phyloP scores from a whole-genome alignment of 2,329 filamentous ascomycete genomes.

The Microcyclospora tardicrescens region DNA sequence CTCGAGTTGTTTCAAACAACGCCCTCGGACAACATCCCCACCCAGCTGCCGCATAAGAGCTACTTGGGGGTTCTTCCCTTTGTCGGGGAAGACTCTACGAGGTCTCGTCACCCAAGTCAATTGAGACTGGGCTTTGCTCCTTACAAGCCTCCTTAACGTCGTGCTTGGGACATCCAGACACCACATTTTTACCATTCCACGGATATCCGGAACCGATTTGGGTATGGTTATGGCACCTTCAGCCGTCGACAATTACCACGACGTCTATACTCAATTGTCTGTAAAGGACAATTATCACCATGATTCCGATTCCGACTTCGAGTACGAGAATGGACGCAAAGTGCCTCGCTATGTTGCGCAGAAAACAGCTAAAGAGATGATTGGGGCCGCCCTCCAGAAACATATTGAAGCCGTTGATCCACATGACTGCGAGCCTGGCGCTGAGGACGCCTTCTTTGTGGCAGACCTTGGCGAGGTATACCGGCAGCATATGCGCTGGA shows the following conservation, averaged over 20 bases:
- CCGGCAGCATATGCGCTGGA: conserved; percentile 97
- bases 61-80: conserved; percentile 98
- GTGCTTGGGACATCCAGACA: conserved; percentile 16
- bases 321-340: conserved; percentile 25
- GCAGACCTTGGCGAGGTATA: conserved; percentile 97
- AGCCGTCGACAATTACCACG: conserved; percentile 41
- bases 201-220: conserved; percentile 5
- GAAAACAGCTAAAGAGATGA: conserved; percentile 58
- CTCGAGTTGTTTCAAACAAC: conserved; percentile 29
- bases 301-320: conserved; percentile 12
- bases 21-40: conserved; percentile 45
- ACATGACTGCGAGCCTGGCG: conserved; percentile 77
- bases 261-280: conserved; percentile 25
- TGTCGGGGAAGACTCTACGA: conserved; percentile 97
- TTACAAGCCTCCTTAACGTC: conserved; percentile 88
- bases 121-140: conserved; percentile 79
- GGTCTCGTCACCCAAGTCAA: conserved; percentile 60
- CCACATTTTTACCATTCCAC: conserved; percentile 9
- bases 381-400: conserved; percentile 74
- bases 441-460: conserved; percentile 97
- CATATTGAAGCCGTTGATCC: conserved; percentile 75
- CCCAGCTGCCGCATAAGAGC: conserved; percentile 99
- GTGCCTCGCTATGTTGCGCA: conserved; percentile 26
- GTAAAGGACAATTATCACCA: conserved; percentile 21
- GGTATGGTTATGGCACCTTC: conserved; percentile 59